phyloP scores from a whole-genome alignment of 352 stramenopile genomes.

The Pythium angustatum region DNA sequence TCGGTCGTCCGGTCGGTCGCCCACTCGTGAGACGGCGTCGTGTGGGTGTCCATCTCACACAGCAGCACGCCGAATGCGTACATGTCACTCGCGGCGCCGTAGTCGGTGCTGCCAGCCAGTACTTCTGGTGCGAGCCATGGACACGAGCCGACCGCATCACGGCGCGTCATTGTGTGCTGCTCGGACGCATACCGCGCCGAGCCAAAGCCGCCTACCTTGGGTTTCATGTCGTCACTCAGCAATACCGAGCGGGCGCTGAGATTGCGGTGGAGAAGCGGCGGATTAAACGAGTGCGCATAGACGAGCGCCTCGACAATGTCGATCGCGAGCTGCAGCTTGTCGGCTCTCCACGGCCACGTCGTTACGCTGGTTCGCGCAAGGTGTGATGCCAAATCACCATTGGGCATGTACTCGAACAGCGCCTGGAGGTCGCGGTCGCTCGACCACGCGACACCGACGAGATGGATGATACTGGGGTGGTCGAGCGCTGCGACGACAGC shows the following conservation, averaged over 20 bases:
- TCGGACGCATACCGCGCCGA: slow-evolving; percentile 42
- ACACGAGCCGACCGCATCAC: slow-evolving; percentile 48
- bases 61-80: slow-evolving; percentile 61
- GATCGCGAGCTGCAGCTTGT: slow-evolving; percentile 40
- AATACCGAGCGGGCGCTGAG: slow-evolving; percentile 66
- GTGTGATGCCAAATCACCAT: slow-evolving; percentile 56
- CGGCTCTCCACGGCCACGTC: slow-evolving; percentile 16
- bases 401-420: slow-evolving; percentile 69
- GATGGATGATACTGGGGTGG: slow-evolving; percentile 62
- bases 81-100: slow-evolving; percentile 53
- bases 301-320: slow-evolving; percentile 57
- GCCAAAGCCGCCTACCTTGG: slow-evolving; percentile 72
- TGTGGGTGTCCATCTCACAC: slow-evolving; percentile 54
- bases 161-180: slow-evolving; percentile 52
- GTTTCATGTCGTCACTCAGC: slow-evolving; percentile 35
- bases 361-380: slow-evolving; percentile 32
- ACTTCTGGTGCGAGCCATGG: slow-evolving; percentile 64
- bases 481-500: slow-evolving; percentile 61
- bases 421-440: slow-evolving; percentile 54
- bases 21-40: slow-evolving; percentile 50
- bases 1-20: no score
- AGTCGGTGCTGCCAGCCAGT: slow-evolving; percentile 43
- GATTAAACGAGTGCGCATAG: slow-evolving; percentile 61
- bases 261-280: slow-evolving; percentile 57
- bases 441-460: slow-evolving; percentile 69